Base-by-base conservation (phyloP, 2,329 filamentous ascomycete species). In the Trichoderma sp. region DNA sequence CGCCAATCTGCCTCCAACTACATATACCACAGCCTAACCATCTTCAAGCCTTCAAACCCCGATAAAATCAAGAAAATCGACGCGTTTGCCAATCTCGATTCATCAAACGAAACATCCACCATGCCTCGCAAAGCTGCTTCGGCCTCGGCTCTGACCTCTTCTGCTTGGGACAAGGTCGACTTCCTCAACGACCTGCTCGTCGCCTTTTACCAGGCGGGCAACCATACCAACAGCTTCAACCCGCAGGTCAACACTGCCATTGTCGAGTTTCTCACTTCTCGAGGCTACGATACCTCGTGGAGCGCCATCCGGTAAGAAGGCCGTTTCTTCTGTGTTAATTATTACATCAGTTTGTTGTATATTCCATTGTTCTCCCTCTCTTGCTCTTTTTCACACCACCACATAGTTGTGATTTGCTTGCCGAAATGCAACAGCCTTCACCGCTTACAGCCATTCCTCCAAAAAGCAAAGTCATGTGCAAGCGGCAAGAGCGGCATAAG, bases 281-380 rank as follows among this genome's bases (percentile, higher is more conserved):
- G 71, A 6, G 77, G 81, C 8, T 75, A 79, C 61, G 69, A 71
- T 6, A 79, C 81, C n/a, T 80, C 79, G 4, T 84, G 82, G 81
- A 79, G 84, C 34, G 81, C 75, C 1, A 77, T 84, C 60, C 81
- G 83, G 83, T 84, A 78, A 54, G 81, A 76, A 10, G 5, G 1
- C 28, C 13, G 21, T 52, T 69, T 59, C 46, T 71, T 54, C 61
- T 30, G 68, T 26, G 43, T 55, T 43, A 67, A 21, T 24, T n/a
- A 13, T 30, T 7, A 60, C 5, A 16, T 21, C 39, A n/a, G 14
- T 32, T 26, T 30, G 1, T 32, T 7, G 5, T 8, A 14, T 30
- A n/a, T n/a, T n/a, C n/a, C n/a, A n/a, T n/a, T n/a, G n/a, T n/a
- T n/a, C n/a, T 56, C 26, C 49, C 7, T 56, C 8, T 30, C 26